Percentiles rank a stretch among this genome's conserved stretches.
Evolutionary conservation across 2,329 filamentous ascomycete genomes (phyloP).

Genomic region (Coniochaeta sp.): DNA sequence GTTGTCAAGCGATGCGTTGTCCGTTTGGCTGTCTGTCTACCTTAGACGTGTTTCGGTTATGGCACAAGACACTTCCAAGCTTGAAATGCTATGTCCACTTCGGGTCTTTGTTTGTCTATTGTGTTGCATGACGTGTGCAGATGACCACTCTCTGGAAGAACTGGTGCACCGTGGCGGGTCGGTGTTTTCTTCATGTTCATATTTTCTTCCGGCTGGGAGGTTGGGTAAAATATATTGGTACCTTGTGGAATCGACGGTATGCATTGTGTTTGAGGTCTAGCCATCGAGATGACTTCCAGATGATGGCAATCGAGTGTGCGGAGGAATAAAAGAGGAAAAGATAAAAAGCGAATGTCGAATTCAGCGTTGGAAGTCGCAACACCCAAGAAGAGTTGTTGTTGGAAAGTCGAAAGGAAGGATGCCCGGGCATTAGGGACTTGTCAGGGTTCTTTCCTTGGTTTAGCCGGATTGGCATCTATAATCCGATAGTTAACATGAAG

Average conservation of each 20-base stretch:
- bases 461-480: slow-evolving; percentile 1
- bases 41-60: neutral
- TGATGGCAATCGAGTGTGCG: neutral
- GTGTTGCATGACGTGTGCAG: neutral
- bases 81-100: neutral
- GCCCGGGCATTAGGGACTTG: neutral
- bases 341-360: neutral
- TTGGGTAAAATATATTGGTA: too few species aligned
- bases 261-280: neutral
- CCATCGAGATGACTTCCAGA: neutral
- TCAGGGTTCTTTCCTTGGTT: neutral
- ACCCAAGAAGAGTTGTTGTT: neutral
- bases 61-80: neutral
- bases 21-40: neutral
- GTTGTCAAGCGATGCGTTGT: neutral
- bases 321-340: neutral
- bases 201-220: neutral
- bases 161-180: neutral
- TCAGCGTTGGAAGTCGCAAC: neutral
- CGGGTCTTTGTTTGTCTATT: neutral
- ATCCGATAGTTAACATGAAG: neutral
- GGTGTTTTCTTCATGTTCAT: neutral
- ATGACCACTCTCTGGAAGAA: neutral
- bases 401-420: neutral
- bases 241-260: neutral